Percentiles rank a stretch among this genome's conserved stretches.
Evolutionary conservation across 2,329 filamentous ascomycete species (phyloP).

Genomic region (Elsinoe ampelina): DNA sequence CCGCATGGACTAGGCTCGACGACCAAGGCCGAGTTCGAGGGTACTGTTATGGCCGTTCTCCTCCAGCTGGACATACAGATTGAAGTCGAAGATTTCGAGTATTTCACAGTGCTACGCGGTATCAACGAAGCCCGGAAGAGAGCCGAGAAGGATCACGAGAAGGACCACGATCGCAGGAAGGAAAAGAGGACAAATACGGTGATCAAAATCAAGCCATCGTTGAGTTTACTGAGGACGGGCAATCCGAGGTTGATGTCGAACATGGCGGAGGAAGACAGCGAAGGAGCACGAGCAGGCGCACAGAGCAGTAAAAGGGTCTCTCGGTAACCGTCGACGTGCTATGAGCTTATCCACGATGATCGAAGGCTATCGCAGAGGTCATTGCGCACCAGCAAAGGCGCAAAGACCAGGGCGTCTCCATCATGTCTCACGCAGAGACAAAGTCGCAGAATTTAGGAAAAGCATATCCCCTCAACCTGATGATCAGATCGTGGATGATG

Average conservation of each 20-base stretch:
- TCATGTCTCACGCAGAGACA: neutral
- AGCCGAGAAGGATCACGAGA: neutral
- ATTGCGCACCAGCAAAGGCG: neutral
- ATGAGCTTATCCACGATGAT: constrained; percentile 1
- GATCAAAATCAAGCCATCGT: neutral
- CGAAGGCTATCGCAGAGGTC: neutral
- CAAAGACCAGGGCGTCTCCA: neutral
- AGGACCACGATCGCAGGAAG: neutral
- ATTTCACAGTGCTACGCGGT: neutral
- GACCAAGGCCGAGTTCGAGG: neutral
- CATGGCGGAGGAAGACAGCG: neutral
- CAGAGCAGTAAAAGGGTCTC: constrained; percentile 2
- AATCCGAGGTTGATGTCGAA: neutral
- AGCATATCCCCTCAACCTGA: neutral
- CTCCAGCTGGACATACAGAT: neutral
- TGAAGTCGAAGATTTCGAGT: constrained; percentile 5
- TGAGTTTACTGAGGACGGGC: neutral
- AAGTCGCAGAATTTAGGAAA: neutral
- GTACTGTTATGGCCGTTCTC: neutral
- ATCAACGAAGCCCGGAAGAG: neutral
- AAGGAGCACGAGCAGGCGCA: neutral
- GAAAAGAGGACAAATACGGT: neutral
- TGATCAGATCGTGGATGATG: neutral
- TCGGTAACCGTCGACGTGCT: constrained; percentile 4
- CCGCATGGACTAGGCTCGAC: neutral